A percentile compares a stretch with the other conserved stretches of the same genome.
Evolutionary conservation across 1,139 yeast species (phyloP).

Genomic region (Saccharomyces hybrid): DNA sequence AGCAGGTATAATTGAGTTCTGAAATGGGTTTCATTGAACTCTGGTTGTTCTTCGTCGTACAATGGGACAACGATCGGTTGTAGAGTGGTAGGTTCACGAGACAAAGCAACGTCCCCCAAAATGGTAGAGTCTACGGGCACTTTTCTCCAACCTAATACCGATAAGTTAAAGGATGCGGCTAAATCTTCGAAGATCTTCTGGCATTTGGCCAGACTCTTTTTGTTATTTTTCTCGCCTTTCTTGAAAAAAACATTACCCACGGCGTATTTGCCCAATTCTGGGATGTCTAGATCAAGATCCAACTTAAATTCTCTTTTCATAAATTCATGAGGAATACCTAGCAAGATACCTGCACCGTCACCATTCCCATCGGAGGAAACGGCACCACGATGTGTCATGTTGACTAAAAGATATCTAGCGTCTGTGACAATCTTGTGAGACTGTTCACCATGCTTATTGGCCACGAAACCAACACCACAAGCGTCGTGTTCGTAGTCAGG

Average conservation of each 20-base stretch:
- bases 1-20: constrained; percentile 79
- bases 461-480: constrained; percentile 97
- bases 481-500: constrained; percentile 95
- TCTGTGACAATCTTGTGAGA: constrained; percentile 93
- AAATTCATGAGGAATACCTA: constrained; percentile 85
- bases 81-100: constrained; percentile 83
- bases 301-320: constrained; percentile 74
- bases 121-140: constrained; percentile 97
- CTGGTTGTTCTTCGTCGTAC: constrained; percentile 41
- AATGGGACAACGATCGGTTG: constrained; percentile 80
- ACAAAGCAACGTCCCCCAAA: constrained; percentile 88
- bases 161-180: constrained; percentile 67
- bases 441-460: constrained; percentile 80
- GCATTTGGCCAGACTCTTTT: constrained; percentile 46
- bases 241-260: constrained; percentile 91
- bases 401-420: constrained; percentile 79
- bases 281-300: constrained; percentile 42
- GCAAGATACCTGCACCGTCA: constrained; percentile 97
- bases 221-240: constrained; percentile 51
- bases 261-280: constrained; percentile 82
- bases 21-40: constrained; percentile 60
- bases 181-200: constrained; percentile 71
- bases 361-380: constrained; percentile 96
- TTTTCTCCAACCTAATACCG: constrained; percentile 87
- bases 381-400: constrained; percentile 99